phyloP scores from a whole-genome alignment of 108 stramenopile species.

The Skeletonema tropicum region DNA sequence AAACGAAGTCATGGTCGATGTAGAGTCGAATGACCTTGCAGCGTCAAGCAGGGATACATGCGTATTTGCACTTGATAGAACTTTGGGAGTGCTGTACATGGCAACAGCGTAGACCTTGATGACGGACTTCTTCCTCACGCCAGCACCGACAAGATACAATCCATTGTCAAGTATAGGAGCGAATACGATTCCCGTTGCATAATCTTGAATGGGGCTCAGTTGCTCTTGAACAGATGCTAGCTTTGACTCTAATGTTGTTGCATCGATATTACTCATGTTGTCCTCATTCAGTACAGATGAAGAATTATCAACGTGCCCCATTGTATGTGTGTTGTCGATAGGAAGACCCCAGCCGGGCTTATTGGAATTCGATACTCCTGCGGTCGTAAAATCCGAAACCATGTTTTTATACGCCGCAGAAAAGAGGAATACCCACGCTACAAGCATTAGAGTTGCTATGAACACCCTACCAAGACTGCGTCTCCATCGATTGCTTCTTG shows the following conservation, averaged over 20 bases:
- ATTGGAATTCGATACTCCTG: background rate
- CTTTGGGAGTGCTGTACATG: conserved; percentile 67
- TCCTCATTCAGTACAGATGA: background rate
- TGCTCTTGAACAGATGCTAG: background rate
- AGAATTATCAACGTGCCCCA: background rate
- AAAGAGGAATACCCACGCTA: background rate
- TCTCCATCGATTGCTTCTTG: background rate
- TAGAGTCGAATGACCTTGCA: conserved; percentile 40
- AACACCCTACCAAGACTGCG: background rate
- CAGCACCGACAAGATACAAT: conserved; percentile 51
- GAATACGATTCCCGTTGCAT: conserved; percentile 4
- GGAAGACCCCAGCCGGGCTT: background rate
- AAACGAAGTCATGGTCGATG: conserved; percentile 42
- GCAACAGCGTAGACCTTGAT: conserved; percentile 86
- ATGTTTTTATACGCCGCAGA: background rate
- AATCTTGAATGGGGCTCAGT: background rate
- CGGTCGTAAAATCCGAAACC: background rate
- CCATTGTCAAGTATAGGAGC: conserved; percentile 9
- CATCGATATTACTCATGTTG: background rate
- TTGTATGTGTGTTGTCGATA: background rate
- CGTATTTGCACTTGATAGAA: conserved; percentile 43
- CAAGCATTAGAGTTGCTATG: background rate
- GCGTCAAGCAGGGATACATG: conserved; percentile 52
- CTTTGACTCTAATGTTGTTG: background rate
- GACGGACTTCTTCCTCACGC: conserved; percentile 78